Base-by-base conservation (phyloP, 192 early-diverging fungal species). In the Coemansia sp. region DNA sequence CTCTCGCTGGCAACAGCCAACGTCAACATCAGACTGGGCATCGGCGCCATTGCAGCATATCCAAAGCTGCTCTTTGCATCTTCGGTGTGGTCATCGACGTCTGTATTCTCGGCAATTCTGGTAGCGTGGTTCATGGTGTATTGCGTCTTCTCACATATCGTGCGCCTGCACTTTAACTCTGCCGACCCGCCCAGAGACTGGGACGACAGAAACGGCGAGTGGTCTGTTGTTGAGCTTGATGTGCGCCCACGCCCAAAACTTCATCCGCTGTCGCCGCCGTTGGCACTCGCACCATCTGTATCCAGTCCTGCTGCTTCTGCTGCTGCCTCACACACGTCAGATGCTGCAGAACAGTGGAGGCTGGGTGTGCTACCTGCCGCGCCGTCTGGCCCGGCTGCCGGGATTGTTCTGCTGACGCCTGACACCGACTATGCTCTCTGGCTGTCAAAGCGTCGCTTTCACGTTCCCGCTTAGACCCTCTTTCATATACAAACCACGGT, bases 201-300 rank as follows among this genome's bases (percentile, higher is more conserved):
- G 78, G 78, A 81, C 45, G 78, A 81, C 67, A 58, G 78, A 18
- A 81, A 81, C 48, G 78, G 78, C 67, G 78, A 75, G 48, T 81
- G 78, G 78, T 74, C 69, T 3, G 73, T 76, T 16, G 63, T 81
- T 10, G 78, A 81, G 61, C 73, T 81, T 22, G 78, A 76, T 56
- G 78, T 81, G 45, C 41, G 73, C 8, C 22, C 69, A 7, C 59
- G 55, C 32, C 66, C 72, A 9, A 80, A 80, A 42, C 62, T 54
- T 5, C 10, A 39, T 47, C 63, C 54, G 15, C 5, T 16, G 22
- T 13, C 47, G 49, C 15, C 63, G 46, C 52, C 32, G 32, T 32
- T 32, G 32, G 32, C 32, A 32, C 32, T 32, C 58, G 26, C 43
- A 22, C 22, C 19, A 22, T 22, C 22, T 15, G 11, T 63, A 6